phyloP scores from a whole-genome alignment of 305 asterid species.

The Fraxinus dipetala region DNA sequence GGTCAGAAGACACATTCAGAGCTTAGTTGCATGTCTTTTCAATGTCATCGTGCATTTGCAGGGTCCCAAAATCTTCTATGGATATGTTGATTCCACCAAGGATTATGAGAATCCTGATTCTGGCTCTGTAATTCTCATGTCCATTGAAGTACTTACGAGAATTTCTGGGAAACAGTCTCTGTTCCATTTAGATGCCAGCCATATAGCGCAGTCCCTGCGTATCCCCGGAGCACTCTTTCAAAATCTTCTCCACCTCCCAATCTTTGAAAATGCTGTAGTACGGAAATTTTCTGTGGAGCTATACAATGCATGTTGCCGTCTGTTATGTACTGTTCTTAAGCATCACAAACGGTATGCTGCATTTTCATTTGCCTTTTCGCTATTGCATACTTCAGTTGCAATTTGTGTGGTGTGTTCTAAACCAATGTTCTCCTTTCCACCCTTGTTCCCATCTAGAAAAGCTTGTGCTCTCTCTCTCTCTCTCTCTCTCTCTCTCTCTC shows the following conservation, averaged over 20 bases:
- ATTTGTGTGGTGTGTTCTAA: constrained; percentile 4
- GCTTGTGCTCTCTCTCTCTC: constrained; percentile 5
- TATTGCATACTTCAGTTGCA: constrained; percentile 6
- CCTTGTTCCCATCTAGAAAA: not conserved
- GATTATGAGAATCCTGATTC: constrained; percentile 55
- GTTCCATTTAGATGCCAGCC: constrained; percentile 57
- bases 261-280: constrained; percentile 39
- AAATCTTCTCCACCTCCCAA: constrained; percentile 53
- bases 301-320: constrained; percentile 75
- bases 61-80: constrained; percentile 58
- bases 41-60: constrained; percentile 75
- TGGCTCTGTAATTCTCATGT: constrained; percentile 73
- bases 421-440: not conserved
- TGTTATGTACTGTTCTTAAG: constrained; percentile 70
- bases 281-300: constrained; percentile 51
- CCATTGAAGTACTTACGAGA: constrained; percentile 63
- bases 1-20: constrained; percentile 61
- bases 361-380: constrained; percentile 13
- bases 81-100: constrained; percentile 30
- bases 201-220: constrained; percentile 59
- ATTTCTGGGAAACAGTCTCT: constrained; percentile 59
- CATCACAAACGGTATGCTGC: constrained; percentile 62
- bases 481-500: constrained; percentile 15
- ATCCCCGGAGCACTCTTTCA: constrained; percentile 77
- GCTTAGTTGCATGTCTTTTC: constrained; percentile 72